Evolutionary conservation across 495 filamentous ascomycete species (phyloP), one percentile per base, ranked within the genome.

Genomic region (Glarea lozoyensis): DNA sequence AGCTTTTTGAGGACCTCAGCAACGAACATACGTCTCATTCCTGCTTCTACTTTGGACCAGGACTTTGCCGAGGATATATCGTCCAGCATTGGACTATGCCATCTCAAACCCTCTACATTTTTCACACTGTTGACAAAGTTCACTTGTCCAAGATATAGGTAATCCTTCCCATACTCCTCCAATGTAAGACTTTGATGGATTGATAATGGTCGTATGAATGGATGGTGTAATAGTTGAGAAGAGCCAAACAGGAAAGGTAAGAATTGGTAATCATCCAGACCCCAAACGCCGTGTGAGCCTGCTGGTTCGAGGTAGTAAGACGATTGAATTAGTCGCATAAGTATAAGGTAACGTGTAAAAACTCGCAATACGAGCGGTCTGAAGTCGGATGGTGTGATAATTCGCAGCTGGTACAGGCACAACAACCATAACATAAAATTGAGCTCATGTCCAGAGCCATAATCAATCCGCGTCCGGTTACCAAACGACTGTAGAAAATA

Each of bases 71-170:
- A 79, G 2, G 82, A 88, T 45, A 99, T 97, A 58, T 99, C 92
- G 56, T 99, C 93, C 24, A 99, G 72, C 93, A 99, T 96, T 1
- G 92, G 92, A 52, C 84, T 89, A 57, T 97, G 92, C 92, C 92
- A 99, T 34, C 93, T 75, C 49, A 99, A 66, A 9, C 90, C 90
- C 49, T 93, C 86, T 31, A 97, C 92, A 1, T 85, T 95, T 72
- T 99, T 99, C 38, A 93, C 89, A 52, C 79, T 83, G 61, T 95
- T 95, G 35, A 97, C 89, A 65, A 92, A 96, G 21, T 77, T 73
- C 21, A 99, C 86, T 63, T 96, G 90, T 40, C 86, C 81, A 1
- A 97, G 73, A 54, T 99, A 99, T 40, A 97, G 61, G 55, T 81
- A 94, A 37, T 88, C 84, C 44, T 73, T 65, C 2, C 77, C 79